Base-by-base conservation (phyloP, 1,284 basidiomycete species). In the Somion occarium region DNA sequence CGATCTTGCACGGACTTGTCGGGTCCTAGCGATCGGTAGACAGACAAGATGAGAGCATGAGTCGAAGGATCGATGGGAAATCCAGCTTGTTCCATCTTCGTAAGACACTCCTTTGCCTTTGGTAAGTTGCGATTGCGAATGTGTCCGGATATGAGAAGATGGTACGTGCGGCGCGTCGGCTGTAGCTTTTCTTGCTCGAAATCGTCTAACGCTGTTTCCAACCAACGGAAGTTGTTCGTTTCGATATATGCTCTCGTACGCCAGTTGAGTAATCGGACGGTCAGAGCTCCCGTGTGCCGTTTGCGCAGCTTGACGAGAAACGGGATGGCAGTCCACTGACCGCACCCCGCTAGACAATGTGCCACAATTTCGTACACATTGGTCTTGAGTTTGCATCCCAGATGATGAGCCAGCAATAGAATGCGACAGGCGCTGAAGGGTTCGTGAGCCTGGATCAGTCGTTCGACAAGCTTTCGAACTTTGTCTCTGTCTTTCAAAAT, bases 191-290 rank as follows among this genome's bases (percentile, higher is more conserved):
- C 67, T 26, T 61, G 57, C 41, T 69, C 61, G 69, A 85, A 88
- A 48, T 80, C 73, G 43, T 70, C 62, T 48, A 85, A 64, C 2
- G 78, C 69, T 23, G 59, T 60, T 55, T 72, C 65, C 34, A 89
- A 67, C 7, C 61, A 60, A 22, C 65, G 61, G 58, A 75, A 87
- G 38, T 75, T 64, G 50, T 74, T 68, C 3, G 67, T 69, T 61
- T 87, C 82, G 53, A 82, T 64, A 39, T 80, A 61, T 1, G 83
- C 82, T 37, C 78, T 78, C 18, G 75, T 69, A 45, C 75, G 76
- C 86, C 85, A 89, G 64, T 90, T 82, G 57, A 90, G 71, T 19
- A 90, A 68, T 22, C 79, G 75, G 26, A 68, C 59, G 2, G 79
- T 82, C 1, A 75, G 71, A 50, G 68, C 70, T 45, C 76, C 74